Conservation (phyloP, 1,284 basidiomycete species). For the Ceratorhiza oryzae-sativae region DNA sequence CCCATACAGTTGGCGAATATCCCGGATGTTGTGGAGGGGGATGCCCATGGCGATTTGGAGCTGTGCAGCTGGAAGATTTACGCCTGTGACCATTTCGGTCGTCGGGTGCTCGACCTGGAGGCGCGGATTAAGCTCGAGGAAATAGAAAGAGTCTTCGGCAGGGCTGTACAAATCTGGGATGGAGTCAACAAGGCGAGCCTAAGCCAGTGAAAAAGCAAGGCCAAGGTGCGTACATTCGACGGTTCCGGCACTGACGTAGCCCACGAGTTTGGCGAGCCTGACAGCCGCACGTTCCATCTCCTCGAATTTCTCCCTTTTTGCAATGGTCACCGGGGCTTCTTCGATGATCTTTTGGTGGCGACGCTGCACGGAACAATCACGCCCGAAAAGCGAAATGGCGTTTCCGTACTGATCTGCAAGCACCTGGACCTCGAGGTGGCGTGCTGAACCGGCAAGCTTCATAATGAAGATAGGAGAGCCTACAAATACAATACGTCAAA, state of each 20-base stretch:
- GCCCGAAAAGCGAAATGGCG: conserved; percentile 98
- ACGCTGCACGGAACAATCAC: conserved; percentile 99
- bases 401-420: conserved; percentile 99
- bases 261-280: conserved; percentile 95
- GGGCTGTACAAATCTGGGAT: conserved; percentile 90
- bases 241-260: conserved; percentile 98
- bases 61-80: conserved; percentile 97
- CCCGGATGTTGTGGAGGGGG: conserved; percentile 92
- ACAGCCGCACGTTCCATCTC: conserved; percentile 99
- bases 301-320: conserved; percentile 87
- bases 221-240: conserved; percentile 80
- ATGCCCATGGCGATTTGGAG: conserved; percentile 99
- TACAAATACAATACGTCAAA: conserved; percentile 49
- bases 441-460: conserved; percentile 97
- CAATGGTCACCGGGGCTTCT: conserved; percentile 98
- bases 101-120: conserved; percentile 99
- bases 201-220: neutral
- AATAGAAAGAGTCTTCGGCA: conserved; percentile 92
- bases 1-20: conserved; percentile 96
- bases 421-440: conserved; percentile 98
- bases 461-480: conserved; percentile 99
- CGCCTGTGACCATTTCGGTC: conserved; percentile 99
- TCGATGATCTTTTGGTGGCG: conserved; percentile 99
- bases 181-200: conserved; percentile 26
- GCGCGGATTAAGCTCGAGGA: conserved; percentile 99